Evolutionary conservation across 352 stramenopile genomes (phyloP).

Genomic region (Phytophthora pinifolia): DNA sequence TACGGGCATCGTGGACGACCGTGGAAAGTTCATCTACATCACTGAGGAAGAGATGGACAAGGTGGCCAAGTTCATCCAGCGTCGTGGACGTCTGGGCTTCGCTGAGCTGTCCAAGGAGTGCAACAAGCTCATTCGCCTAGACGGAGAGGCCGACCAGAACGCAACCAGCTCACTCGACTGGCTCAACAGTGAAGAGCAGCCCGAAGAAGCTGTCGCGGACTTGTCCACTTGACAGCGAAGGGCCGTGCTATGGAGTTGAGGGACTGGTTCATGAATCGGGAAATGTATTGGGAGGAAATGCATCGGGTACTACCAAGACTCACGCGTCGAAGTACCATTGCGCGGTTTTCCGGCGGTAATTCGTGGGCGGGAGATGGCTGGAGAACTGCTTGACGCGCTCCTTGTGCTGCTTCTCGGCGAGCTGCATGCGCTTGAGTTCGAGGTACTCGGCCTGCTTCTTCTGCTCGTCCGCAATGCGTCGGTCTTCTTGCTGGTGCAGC

Average conservation of each 20-base stretch:
- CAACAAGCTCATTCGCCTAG: constrained; percentile 76
- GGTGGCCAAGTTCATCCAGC: constrained; percentile 69
- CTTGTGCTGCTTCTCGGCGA: constrained; percentile 76
- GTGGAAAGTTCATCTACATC: constrained; percentile 84
- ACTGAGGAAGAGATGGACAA: constrained; percentile 79
- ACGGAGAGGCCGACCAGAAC: constrained; percentile 41
- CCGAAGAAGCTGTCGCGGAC: constrained; percentile 13
- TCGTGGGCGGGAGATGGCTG: constrained; percentile 42
- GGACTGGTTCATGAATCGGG: constrained; percentile 7
- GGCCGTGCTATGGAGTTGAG: neutral
- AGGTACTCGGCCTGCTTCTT: constrained; percentile 70
- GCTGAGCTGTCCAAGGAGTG: constrained; percentile 71
- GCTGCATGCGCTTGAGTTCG: constrained; percentile 77
- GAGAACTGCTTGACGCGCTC: constrained; percentile 65
- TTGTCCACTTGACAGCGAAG: constrained; percentile 20
- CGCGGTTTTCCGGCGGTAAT: constrained; percentile 70
- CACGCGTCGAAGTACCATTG: constrained; percentile 82
- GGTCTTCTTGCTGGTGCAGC: constrained; percentile 58
- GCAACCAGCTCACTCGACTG: constrained; percentile 41
- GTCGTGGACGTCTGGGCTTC: constrained; percentile 61
- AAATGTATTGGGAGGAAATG: constrained; percentile 25
- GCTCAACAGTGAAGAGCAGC: constrained; percentile 38
- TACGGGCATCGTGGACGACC: constrained; percentile 75
- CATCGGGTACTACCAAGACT: constrained; percentile 9
- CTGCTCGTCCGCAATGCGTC: constrained; percentile 48